Evolutionary conservation across 129 eudicot species (phyloP), one percentile per base, ranked within the genome.

Genomic region (Chrysanthemum lavandulifolium): DNA sequence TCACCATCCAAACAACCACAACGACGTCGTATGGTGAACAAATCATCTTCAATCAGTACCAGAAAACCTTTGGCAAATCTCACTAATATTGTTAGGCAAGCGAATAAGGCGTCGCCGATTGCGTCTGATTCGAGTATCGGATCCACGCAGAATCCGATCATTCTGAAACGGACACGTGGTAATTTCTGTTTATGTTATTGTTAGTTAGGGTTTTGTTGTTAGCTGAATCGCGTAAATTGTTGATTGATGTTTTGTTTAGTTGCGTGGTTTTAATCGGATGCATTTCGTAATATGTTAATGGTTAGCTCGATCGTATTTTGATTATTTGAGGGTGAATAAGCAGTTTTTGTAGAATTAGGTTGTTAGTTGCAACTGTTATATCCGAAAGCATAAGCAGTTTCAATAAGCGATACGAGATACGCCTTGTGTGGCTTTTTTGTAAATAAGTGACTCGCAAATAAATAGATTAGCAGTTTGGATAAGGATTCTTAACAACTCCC

Each of bases 81-180:
- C 48, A 72, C 82, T 57, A 78, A 78, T 73, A 57, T 72, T 73
- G 31, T 65, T 54, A 67, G 67, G 13, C 72, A 71, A 56, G 59
- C 73, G 7, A 69, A 53, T 62, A 71, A 72, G 73, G 61, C 43
- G 14, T 47, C 69, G 19, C 65, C 82, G 16, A 16, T 29, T 29
- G 82, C 82, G 55, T 78, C 78, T 14, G 69, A 72, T 72, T 78
- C 82, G 49, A 78, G 82, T 57, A 65, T 78, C 69, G 82, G 82
- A 65, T 76, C 80, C 69, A 76, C 69, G 0, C 75, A 49, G 5
- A 68, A 76, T 50, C 80, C 61, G 13, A 49, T 29, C 40, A 33
- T 64, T 51, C 71, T 12, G 19, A 63, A 13, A 15, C 54, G 55
- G 52, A 47, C 75, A 3, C 27, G 19, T 10, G 76, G 81, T 77